phyloP scores from a whole-genome alignment of 2,329 filamentous ascomycete genomes.

The Alternaria conjuncta region DNA sequence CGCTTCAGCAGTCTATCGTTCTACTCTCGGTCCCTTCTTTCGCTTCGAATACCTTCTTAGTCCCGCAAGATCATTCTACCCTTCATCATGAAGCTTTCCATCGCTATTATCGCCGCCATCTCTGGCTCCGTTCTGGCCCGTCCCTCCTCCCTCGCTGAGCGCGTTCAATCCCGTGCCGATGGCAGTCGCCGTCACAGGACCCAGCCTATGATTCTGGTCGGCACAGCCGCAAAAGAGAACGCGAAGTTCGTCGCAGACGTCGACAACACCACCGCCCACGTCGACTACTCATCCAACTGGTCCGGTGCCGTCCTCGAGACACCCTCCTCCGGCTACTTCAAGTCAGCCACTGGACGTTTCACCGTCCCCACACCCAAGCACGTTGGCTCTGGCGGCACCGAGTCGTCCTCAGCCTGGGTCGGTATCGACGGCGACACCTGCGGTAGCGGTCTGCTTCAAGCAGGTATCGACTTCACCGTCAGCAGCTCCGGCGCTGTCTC shows the following conservation, averaged over 20 bases:
- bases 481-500: slow-evolving; percentile 36
- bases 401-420: slow-evolving; percentile 64
- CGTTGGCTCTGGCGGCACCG: slow-evolving; percentile 44
- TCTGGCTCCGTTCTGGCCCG: slow-evolving; percentile 17
- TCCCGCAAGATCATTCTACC: neutral
- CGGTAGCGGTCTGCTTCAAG: slow-evolving; percentile 61
- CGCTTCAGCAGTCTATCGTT: neutral
- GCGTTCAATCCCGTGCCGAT: slow-evolving; percentile 22
- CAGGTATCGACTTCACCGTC: slow-evolving; percentile 63
- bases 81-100: slow-evolving; percentile 21
- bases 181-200: slow-evolving; percentile 20
- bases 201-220: slow-evolving; percentile 21
- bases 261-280: slow-evolving; percentile 49
- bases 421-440: slow-evolving; percentile 68
- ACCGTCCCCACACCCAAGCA: slow-evolving; percentile 59
- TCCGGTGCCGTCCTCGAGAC: slow-evolving; percentile 60
- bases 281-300: slow-evolving; percentile 65
- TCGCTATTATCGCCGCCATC: slow-evolving; percentile 16
- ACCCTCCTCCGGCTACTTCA: slow-evolving; percentile 56
- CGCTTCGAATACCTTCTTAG: neutral
- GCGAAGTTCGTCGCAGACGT: slow-evolving; percentile 18
- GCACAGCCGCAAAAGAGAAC: slow-evolving; percentile 16
- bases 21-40: neutral
- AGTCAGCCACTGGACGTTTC: slow-evolving; percentile 61
- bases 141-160: slow-evolving; percentile 22